Evolutionary conservation across 2,329 filamentous ascomycete species (phyloP), one percentile per base, ranked within the genome.

Genomic region (Aspergillus caelatus): DNA sequence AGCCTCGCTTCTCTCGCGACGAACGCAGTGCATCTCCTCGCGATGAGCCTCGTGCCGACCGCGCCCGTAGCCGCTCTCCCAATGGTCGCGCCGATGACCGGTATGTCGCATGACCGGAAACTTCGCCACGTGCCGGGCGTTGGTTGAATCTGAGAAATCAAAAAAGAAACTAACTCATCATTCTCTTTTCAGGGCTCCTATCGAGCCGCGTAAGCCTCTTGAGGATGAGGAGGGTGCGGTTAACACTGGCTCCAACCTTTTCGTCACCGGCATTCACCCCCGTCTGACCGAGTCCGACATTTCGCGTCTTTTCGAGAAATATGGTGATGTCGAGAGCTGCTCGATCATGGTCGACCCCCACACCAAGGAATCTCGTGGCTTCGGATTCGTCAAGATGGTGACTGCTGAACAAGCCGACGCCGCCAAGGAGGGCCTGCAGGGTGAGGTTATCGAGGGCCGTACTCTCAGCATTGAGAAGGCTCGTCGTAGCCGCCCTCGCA

Each of bases 301-400:
- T 66, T 91, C 91, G 60, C 93, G 93, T 78, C 89, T 99, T 70
- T 99, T 99, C 76, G 93, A 97, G 83, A 99, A 98, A 82, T 98
- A 98, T 75, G 95, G 95, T 71, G 93, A 97, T 77, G 95, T 99
- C 58, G 94, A 98, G 83, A 98, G 96, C 83, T 98, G 94, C 84
- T 96, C 97, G 80, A 99, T 99, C 83, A 99, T 99, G 95, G 89
- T 94, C 75, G 95, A 99, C 77, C 95, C 95, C 66, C 95, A 99
- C 81, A 96, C 92, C 75, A 96, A 97, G 83, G 95, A 99, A 82
- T 98, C 94, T 72, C 95, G 95, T 80, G 95, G 95, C 70, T 99
- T 99, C 71, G 95, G 95, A 62, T 99, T 99, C 83, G 95, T 99
- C 78, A 98, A 99, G 85, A 98, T 99, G 94, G 89, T 93, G 65